phyloP scores from a whole-genome alignment of 352 stramenopile species.

The Phytophthora pisi region DNA sequence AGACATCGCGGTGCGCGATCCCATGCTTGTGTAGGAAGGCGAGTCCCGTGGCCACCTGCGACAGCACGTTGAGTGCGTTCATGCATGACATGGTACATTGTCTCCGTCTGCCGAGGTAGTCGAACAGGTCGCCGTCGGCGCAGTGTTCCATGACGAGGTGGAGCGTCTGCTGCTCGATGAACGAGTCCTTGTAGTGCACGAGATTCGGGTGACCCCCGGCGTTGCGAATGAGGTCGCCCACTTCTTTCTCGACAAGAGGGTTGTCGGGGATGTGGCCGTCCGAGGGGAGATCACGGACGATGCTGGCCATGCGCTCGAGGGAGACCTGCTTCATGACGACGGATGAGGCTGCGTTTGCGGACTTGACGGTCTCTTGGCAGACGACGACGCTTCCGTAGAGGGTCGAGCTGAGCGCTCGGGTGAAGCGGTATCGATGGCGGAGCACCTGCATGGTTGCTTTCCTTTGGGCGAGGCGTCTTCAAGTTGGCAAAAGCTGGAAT shows the following conservation, averaged over 20 bases:
- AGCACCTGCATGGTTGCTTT: slow-evolving; percentile 7
- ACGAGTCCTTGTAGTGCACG: slow-evolving; percentile 48
- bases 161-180: slow-evolving; percentile 43
- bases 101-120: slow-evolving; percentile 30
- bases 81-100: slow-evolving; percentile 32
- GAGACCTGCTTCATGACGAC: slow-evolving; percentile 60
- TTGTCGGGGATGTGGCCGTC: slow-evolving; percentile 38
- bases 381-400: slow-evolving; percentile 55
- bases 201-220: slow-evolving; percentile 51
- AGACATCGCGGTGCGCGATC: slow-evolving; percentile 48
- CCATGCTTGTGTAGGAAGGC: slow-evolving; percentile 39
- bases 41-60: slow-evolving; percentile 33
- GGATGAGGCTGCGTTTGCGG: not conserved
- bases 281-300: slow-evolving; percentile 23
- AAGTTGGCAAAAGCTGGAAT: not conserved
- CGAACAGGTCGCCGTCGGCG: slow-evolving; percentile 43
- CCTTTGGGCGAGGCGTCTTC: not conserved
- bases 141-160: slow-evolving; percentile 58
- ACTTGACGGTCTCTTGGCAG: slow-evolving; percentile 26
- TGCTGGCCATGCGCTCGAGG: slow-evolving; percentile 36
- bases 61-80: slow-evolving; percentile 39
- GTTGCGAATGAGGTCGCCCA: slow-evolving; percentile 37
- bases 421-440: slow-evolving; percentile 32
- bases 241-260: slow-evolving; percentile 49
- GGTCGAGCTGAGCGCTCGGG: slow-evolving; percentile 44